Conservation (phyloP, 331 rosid species). For the Rhamnella rubrinervis region DNA sequence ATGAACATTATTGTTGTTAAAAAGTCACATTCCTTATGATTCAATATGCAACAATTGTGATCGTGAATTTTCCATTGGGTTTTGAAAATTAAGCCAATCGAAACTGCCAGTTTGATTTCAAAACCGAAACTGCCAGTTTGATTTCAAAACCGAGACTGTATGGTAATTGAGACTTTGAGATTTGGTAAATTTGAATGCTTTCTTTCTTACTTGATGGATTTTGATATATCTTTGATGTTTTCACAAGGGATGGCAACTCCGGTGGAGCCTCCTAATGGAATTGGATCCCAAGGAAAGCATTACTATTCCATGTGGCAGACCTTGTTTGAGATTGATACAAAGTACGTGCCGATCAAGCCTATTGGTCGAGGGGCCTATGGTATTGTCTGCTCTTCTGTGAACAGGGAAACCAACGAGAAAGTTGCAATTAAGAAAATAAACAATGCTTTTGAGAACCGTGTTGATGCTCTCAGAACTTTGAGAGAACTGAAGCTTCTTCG, state of each 20-base stretch:
- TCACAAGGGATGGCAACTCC: conserved; percentile 67
- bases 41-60: neutral
- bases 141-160: neutral
- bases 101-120: neutral
- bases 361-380: conserved; percentile 87
- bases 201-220: neutral
- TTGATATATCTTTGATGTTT: neutral
- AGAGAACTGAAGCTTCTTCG: conserved; percentile 78
- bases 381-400: conserved; percentile 73
- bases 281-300: conserved; percentile 56
- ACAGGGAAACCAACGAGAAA: conserved; percentile 63
- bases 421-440: conserved; percentile 81
- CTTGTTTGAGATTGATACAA: conserved; percentile 71
- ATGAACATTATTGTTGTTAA: neutral
- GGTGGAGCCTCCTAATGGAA: conserved; percentile 81
- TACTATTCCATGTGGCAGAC: conserved; percentile 81
- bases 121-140: neutral
- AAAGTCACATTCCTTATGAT: neutral
- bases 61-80: neutral
- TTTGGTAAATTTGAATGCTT: neutral
- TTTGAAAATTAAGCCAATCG: neutral
- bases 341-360: conserved; percentile 80
- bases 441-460: conserved; percentile 68
- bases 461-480: conserved; percentile 73
- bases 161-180: neutral